These are phyloP conservation scores for Lactifluus piperatus DNA, from an alignment of 768 basidiomycete genomes.

Conservation along the genomic window DNA sequence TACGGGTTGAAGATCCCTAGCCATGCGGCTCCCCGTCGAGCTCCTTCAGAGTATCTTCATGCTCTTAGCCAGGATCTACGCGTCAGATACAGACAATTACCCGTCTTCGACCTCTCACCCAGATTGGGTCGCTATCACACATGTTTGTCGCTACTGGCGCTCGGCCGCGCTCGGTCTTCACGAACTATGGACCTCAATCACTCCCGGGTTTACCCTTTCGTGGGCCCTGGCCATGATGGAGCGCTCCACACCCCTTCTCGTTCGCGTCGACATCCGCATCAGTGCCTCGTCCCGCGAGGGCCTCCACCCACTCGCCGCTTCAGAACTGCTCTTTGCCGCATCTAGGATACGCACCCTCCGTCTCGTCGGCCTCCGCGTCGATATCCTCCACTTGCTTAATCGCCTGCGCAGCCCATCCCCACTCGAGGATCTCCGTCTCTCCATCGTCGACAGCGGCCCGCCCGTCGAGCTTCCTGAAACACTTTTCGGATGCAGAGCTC, in stretches of 20 bases:
- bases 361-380: constrained; percentile 4
- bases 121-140: constrained; percentile 5
- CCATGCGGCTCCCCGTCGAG: constrained; percentile 2
- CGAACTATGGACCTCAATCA: constrained; percentile 13
- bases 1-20: not conserved
- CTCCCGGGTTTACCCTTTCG: constrained; percentile 3
- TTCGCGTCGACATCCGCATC: constrained; percentile 7
- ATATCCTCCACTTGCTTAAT: constrained; percentile 7
- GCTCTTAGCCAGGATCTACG: not conserved
- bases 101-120: not conserved
- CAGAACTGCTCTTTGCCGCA: constrained; percentile 9
- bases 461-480: constrained; percentile 1
- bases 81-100: not conserved
- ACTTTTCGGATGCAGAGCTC: constrained; percentile 9
- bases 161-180: constrained; percentile 12
- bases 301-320: constrained; percentile 13
- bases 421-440: not conserved
- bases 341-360: constrained; percentile 12
- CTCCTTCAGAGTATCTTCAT: constrained; percentile 8
- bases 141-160: constrained; percentile 14
- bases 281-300: not conserved
- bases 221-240: constrained; percentile 17
- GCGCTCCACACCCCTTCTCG: constrained; percentile 9
- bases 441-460: constrained; percentile 5
- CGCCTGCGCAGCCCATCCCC: constrained; percentile 12